These are phyloP conservation scores for Oidiodendron maius DNA, from an alignment of 495 filamentous ascomycete genomes.

Conservation along the genomic window DNA sequence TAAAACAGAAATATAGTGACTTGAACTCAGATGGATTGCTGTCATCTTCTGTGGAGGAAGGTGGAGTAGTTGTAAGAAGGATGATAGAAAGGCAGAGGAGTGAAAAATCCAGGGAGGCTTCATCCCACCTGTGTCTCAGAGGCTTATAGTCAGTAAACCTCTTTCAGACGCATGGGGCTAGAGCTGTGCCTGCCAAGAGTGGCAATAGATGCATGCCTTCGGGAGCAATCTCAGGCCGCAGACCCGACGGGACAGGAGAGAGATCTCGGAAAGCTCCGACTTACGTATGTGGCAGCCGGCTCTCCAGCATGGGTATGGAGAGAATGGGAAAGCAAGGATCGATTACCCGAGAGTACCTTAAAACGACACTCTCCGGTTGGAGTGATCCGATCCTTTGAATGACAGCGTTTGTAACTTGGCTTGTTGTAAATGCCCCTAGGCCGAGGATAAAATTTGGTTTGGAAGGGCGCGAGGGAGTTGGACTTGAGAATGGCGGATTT, in stretches of 20 bases:
- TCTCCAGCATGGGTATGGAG: neutral
- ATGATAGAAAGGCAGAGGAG: conserved; percentile 10
- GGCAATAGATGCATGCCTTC: too few species aligned
- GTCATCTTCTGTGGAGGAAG: conserved; percentile 2
- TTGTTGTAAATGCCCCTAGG: conserved; percentile 10
- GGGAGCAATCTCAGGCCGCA: too few species aligned
- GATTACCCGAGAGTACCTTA: conserved; percentile 7
- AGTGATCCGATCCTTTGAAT: conserved; percentile 7
- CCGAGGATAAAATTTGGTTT: conserved; percentile 7
- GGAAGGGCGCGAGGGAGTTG: conserved; percentile 10
- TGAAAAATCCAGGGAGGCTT: conserved; percentile 1
- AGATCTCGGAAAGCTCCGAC: too few species aligned
- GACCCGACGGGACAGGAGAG: too few species aligned
- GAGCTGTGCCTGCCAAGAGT: too few species aligned
- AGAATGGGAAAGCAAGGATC: conserved; percentile 13
- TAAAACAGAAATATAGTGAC: conserved; percentile 10
- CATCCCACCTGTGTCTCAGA: too few species aligned
- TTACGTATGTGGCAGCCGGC: conserved; percentile 2
- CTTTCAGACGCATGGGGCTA: too few species aligned
- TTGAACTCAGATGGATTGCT: conserved; percentile 7
- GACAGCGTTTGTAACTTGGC: conserved; percentile 11
- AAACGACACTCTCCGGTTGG: conserved; percentile 6
- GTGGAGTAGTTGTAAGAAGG: conserved; percentile 7
- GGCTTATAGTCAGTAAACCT: too few species aligned
- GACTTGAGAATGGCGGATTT: conserved; percentile 7